Evolutionary conservation across 2,329 filamentous ascomycete species (phyloP), one percentile per base, ranked within the genome.

Genomic region (Colletotrichum tabaci): DNA sequence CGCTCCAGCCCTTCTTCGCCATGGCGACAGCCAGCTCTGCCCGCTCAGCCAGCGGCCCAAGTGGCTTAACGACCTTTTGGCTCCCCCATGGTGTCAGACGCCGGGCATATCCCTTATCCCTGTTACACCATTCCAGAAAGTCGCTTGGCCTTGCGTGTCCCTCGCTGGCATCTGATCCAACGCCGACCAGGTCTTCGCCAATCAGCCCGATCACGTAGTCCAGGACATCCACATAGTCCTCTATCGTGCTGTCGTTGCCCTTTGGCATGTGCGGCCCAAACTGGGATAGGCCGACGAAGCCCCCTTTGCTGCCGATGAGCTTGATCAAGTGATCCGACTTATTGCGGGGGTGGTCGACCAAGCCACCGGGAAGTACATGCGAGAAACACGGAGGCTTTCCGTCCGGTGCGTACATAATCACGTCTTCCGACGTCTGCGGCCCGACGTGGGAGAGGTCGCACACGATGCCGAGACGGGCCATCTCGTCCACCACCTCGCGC

Each of bases 41-140:
- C 8, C 80, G 74, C 26, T 83, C 80, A 1, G 77, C 81, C 38
- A 84, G 65, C 10, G 77, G 77, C 0, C 81, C 82, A 16, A 84
- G 74, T 7, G 81, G 81, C 74, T 84, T 84, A 8, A 83, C 77
- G 0, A 84, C 81, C 71, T 81, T 82, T 56, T 82, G 78, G 53
- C 80, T 82, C 0, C 81, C 81, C 82, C 81, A 83, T 0, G 80
- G 81, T 1, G 81, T 83, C 42, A 83, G 73, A 12, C 77, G 77
- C 12, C 81, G 69, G 1, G 81, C 79, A 61, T 83, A 83, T 2
- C 82, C 82, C 74, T 83, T 83, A 66, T 83, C 82, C 49, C 77
- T 81, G 72, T 83, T 83, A 74, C 81, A 83, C 82, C 81, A 82
- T 1, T 77, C 81, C 74, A 83, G 79, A 69, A 83, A 83, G 3